Conservation (phyloP, 164 flowering plant species). For the Stephania yunnanensis region DNA sequence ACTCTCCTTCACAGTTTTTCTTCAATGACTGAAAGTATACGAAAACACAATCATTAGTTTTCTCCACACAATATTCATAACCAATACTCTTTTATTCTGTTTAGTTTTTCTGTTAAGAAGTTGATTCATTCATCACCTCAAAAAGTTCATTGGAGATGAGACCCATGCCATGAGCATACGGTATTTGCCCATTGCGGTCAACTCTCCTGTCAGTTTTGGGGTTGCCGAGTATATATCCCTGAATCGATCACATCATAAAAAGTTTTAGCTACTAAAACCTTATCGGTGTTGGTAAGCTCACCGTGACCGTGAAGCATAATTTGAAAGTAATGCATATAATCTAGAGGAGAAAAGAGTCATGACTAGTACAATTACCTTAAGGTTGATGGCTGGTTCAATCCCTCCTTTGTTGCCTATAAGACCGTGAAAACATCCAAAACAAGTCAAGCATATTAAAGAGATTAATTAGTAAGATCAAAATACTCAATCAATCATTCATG, state of each 20-base stretch:
- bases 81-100: neutral
- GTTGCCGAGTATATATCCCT: conserved; percentile 53
- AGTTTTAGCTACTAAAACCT: too few species aligned
- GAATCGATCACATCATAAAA: neutral
- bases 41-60: too few species aligned
- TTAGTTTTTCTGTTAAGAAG: neutral
- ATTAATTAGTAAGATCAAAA: neutral
- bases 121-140: conserved; percentile 25
- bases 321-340: neutral
- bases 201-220: conserved; percentile 21
- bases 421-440: neutral
- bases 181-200: conserved; percentile 22
- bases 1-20: conserved; percentile 29
- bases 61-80: neutral
- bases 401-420: conserved; percentile 23
- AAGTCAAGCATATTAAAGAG: neutral
- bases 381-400: conserved; percentile 23
- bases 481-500: neutral
- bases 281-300: too few species aligned
- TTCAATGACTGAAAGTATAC: conserved; percentile 24
- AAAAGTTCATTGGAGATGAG: conserved; percentile 46
- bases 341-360: neutral
- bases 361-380: conserved; percentile 21
- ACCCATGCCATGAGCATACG: conserved; percentile 37
- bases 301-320: neutral